Evolutionary conservation across 805 yeast species (phyloP).

Genomic region (Soucietia sequanensis): DNA sequence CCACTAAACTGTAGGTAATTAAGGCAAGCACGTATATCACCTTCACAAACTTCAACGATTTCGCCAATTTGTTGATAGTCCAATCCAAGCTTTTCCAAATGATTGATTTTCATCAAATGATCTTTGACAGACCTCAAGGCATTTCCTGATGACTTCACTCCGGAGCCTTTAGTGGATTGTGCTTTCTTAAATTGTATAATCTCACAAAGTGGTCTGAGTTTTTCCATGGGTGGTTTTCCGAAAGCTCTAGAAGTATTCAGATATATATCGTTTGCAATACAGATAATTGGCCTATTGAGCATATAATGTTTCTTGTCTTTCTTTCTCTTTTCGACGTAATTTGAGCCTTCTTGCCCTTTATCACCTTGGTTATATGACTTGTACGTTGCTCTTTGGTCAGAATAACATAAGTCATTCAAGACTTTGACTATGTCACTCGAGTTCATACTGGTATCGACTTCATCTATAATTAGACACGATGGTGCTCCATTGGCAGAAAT

Average conservation of each 20-base stretch:
- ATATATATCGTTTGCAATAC: conserved; percentile 87
- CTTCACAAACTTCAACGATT: conserved; percentile 67
- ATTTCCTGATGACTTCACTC: conserved; percentile 37
- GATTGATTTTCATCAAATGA: conserved; percentile 47
- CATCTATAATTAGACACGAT: conserved; percentile 82
- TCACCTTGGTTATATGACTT: conserved; percentile 3
- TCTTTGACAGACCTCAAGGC: conserved; percentile 38
- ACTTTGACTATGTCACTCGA: conserved; percentile 37
- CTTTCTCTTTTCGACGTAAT: conserved; percentile 19
- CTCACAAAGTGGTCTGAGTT: conserved; percentile 71
- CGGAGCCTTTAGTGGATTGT: conserved; percentile 41
- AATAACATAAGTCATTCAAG: conserved; percentile 57
- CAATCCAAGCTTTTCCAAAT: conserved; percentile 50
- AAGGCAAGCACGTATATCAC: conserved; percentile 83
- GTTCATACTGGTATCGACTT: conserved; percentile 60
- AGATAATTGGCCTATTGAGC: conserved; percentile 80
- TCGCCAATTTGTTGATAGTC: conserved; percentile 56
- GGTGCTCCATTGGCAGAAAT: conserved; percentile 71
- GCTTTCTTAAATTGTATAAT: conserved; percentile 66
- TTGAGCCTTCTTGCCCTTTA: conserved; percentile 15
- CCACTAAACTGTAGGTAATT: conserved; percentile 73
- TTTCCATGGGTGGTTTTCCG: conserved; percentile 59
- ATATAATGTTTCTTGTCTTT: conserved; percentile 30
- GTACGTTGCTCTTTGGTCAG: conserved; percentile 54
- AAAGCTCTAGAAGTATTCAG: conserved; percentile 33